Conservation (phyloP, 176 grass and related monocot genomes). For the Poa pratensis region DNA sequence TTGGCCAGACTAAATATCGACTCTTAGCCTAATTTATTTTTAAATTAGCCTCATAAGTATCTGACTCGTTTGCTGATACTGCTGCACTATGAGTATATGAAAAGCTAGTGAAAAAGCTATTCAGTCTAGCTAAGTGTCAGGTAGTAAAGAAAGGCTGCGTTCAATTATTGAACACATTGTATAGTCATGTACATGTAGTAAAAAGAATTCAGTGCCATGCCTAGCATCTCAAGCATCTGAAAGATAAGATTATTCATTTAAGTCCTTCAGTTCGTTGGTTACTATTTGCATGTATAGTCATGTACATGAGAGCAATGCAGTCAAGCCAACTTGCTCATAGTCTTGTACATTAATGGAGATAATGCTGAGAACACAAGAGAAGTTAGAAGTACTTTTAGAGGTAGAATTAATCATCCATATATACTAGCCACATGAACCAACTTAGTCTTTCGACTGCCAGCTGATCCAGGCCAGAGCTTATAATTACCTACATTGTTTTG, state of each 20-base stretch:
- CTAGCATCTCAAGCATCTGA: not conserved
- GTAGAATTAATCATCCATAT: not conserved
- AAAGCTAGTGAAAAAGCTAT: not conserved
- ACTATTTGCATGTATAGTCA: too few relatives aligned
- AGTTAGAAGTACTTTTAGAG: not conserved
- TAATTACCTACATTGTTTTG: not conserved
- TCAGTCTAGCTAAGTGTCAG: constrained; percentile 15
- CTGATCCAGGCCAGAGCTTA: not conserved
- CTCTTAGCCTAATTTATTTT: too few relatives aligned
- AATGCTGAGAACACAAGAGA: not conserved
- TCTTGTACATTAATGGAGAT: constrained; percentile 9
- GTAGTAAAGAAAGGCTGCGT: constrained; percentile 38
- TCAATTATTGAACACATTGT: constrained; percentile 40
- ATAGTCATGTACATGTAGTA: constrained; percentile 20
- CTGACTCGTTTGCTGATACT: not conserved
- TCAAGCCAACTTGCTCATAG: not conserved
- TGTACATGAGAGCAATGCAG: not conserved
- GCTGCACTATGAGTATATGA: not conserved
- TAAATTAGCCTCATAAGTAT: too few relatives aligned
- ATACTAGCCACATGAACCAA: not conserved
- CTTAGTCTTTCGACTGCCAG: not conserved
- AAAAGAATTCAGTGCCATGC: constrained; percentile 19
- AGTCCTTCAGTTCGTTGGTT: not conserved
- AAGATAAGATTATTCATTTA: constrained; percentile 14
- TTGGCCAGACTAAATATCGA: constrained; percentile 10